phyloP scores from a whole-genome alignment of 2,329 filamentous ascomycete species.

The Apiospora koreana region DNA sequence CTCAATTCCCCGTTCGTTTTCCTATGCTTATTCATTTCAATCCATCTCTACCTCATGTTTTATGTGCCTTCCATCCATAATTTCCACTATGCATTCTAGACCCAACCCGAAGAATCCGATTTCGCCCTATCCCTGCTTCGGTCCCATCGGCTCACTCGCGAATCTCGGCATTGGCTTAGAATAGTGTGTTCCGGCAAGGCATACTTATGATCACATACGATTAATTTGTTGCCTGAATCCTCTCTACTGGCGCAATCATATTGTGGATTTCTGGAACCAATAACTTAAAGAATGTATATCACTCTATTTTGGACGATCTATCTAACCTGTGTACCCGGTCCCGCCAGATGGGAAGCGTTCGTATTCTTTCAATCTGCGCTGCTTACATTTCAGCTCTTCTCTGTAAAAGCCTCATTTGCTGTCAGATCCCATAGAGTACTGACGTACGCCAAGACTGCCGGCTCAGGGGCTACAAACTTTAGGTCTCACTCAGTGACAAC shows the following conservation, averaged over 20 bases:
- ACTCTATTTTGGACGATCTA: not conserved
- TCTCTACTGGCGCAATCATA: not conserved
- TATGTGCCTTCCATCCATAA: not conserved
- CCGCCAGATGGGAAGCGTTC: too few relatives aligned
- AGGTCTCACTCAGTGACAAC: too few relatives aligned
- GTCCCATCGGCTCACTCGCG: not conserved
- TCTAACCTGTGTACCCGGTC: too few relatives aligned
- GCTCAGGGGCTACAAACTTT: too few relatives aligned
- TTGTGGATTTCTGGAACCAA: not conserved
- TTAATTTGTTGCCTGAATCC: not conserved
- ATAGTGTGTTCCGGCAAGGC: not conserved
- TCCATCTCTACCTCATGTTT: not conserved
- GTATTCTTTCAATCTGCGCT: too few relatives aligned
- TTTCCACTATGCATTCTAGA: not conserved
- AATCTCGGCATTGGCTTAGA: not conserved
- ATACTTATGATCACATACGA: not conserved
- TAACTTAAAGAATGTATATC: not conserved
- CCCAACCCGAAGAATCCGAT: not conserved
- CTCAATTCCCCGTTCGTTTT: not conserved
- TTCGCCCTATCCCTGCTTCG: not conserved
- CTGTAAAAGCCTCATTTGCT: too few relatives aligned
- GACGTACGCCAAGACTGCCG: too few relatives aligned
- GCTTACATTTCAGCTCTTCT: too few relatives aligned
- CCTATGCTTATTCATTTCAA: not conserved
- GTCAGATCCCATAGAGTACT: too few relatives aligned